A percentile compares a stretch with the other conserved stretches of the same genome.
These are phyloP conservation scores for Punctularia strigosozonata DNA, from an alignment of 768 basidiomycete species.

Conservation along the genomic window DNA sequence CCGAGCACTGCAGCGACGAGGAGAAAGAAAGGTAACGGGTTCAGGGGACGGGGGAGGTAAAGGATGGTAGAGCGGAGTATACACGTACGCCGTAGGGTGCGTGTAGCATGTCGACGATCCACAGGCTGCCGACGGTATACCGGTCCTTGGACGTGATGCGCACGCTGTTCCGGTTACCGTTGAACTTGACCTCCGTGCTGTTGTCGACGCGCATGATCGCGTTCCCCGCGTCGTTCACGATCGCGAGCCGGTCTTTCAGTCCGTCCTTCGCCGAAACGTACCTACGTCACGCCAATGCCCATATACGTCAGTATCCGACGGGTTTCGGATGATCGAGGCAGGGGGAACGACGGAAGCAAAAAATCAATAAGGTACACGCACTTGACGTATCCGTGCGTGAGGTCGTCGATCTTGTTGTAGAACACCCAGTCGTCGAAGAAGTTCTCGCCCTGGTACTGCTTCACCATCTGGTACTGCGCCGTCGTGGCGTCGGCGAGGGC, in stretches of 20 bases:
- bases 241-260: slow-evolving; percentile 39
- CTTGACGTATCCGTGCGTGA: too few species aligned
- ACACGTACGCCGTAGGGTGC: slow-evolving; percentile 47
- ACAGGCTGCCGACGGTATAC: slow-evolving; percentile 48
- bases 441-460: slow-evolving; percentile 43
- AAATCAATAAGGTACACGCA: slow-evolving; percentile 24
- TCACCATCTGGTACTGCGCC: slow-evolving; percentile 40
- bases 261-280: slow-evolving; percentile 36
- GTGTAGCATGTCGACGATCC: slow-evolving; percentile 54
- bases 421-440: slow-evolving; percentile 67
- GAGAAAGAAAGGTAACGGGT: not conserved
- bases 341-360: slow-evolving; percentile 1
- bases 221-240: slow-evolving; percentile 54
- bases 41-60: slow-evolving; percentile 3
- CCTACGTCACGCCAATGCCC: slow-evolving; percentile 18
- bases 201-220: slow-evolving; percentile 76
- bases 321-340: too few species aligned
- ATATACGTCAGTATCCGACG: slow-evolving; percentile 2
- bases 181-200: slow-evolving; percentile 33
- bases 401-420: too few species aligned
- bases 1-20: slow-evolving; percentile 40
- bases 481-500: too few species aligned
- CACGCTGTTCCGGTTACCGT: slow-evolving; percentile 55
- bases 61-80: not conserved
- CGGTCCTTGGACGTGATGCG: slow-evolving; percentile 47